Evolutionary conservation across 2,329 filamentous ascomycete species (phyloP).

Genomic region (Pseudogymnoascus destructans): DNA sequence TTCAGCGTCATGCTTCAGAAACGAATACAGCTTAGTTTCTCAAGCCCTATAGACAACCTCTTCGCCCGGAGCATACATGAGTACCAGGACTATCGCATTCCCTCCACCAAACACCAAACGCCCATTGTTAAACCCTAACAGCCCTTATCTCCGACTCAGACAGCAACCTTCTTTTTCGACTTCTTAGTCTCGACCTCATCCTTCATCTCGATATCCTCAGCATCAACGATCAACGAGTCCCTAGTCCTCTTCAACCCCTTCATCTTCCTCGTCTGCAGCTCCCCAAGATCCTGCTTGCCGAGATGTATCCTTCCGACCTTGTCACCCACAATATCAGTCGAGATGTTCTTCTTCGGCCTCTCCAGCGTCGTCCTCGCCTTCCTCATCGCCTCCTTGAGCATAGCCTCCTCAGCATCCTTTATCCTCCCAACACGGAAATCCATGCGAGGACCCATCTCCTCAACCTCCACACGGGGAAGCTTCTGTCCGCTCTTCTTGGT

Average conservation of each 20-base stretch:
- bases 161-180: conserved; percentile 16
- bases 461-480: conserved; percentile 79
- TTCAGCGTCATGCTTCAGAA: background rate
- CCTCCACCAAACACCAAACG: conserved; percentile 11
- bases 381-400: conserved; percentile 84
- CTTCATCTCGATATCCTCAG: conserved; percentile 32
- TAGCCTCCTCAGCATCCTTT: conserved; percentile 61
- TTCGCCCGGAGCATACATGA: conserved; percentile 7
- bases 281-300: conserved; percentile 74
- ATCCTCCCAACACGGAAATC: conserved; percentile 78
- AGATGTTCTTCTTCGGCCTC: conserved; percentile 90
- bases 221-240: conserved; percentile 42
- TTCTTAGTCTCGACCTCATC: conserved; percentile 23
- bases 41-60: conserved; percentile 7
- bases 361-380: conserved; percentile 64
- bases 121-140: conserved; percentile 8
- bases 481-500: conserved; percentile 81
- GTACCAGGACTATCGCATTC: conserved; percentile 7
- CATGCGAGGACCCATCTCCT: conserved; percentile 90
- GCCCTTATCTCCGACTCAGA: background rate
- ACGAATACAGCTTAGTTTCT: conserved; percentile 8
- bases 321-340: conserved; percentile 82
- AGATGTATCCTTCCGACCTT: conserved; percentile 91
- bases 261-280: conserved; percentile 96
- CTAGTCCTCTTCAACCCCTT: conserved; percentile 87